Conservation (phyloP, 129 eudicot genomes). For the Flaveria robusta region DNA sequence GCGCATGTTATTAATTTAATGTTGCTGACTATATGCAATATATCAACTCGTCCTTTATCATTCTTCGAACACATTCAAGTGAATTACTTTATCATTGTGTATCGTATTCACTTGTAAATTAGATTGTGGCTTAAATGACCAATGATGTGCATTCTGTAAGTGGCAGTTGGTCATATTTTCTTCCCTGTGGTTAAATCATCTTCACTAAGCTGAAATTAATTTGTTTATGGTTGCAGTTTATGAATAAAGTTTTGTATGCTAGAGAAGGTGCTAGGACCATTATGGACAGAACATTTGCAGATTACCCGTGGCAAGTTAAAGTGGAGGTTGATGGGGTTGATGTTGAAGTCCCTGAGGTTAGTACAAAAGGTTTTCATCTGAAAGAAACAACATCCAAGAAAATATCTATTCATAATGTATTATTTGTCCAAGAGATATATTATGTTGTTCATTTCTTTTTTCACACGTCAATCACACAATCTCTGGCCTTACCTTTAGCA, state of each 20-base stretch:
- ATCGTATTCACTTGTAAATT: neutral
- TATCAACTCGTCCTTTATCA: neutral
- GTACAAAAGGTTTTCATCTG: conserved; percentile 24
- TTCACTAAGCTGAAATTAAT: conserved; percentile 26
- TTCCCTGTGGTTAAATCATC: neutral
- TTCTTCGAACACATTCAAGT: neutral
- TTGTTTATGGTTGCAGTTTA: conserved; percentile 24
- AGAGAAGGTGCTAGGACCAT: conserved; percentile 98
- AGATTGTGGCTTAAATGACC: neutral
- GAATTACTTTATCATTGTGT: neutral
- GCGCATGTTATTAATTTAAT: neutral
- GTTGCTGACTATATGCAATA: neutral
- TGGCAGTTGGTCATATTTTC: neutral
- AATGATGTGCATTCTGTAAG: neutral
- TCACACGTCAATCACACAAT: neutral
- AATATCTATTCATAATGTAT: neutral
- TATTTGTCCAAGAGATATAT: neutral
- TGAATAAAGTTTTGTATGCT: conserved; percentile 69
- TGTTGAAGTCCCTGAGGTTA: conserved; percentile 96
- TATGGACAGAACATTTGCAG: conserved; percentile 94
- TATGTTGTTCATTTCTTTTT: neutral
- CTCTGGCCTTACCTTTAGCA: neutral
- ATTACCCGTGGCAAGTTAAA: conserved; percentile 89
- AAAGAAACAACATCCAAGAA: neutral
- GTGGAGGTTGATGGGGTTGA: conserved; percentile 68